phyloP scores from a whole-genome alignment of 1,284 basidiomycete species.

The Cryptococcus wingfieldii region DNA sequence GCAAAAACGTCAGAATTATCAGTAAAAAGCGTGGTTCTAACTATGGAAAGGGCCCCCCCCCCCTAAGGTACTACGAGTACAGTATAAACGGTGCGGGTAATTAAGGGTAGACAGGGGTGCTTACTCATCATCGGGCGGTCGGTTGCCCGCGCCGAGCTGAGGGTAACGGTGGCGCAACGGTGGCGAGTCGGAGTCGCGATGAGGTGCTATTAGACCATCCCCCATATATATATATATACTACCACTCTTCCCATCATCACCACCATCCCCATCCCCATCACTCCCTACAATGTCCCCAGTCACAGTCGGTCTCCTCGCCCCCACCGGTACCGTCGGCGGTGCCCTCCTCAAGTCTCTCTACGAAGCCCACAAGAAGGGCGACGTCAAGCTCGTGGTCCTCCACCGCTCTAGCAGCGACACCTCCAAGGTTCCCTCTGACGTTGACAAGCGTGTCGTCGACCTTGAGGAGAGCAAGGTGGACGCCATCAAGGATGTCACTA shows the following conservation, averaged over 20 bases:
- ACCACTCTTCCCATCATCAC: neutral
- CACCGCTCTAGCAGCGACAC: conserved; percentile 15
- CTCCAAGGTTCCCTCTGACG: conserved; percentile 13
- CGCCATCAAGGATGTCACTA: conserved; percentile 6
- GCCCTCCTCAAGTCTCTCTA: conserved; percentile 10
- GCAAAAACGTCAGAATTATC: too few relatives aligned
- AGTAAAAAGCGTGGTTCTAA: too few relatives aligned
- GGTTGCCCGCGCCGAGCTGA: too few relatives aligned
- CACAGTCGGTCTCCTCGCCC: conserved; percentile 15
- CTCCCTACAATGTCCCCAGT: neutral
- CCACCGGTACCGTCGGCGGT: conserved; percentile 17
- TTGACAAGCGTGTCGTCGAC: conserved; percentile 19
- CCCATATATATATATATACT: too few relatives aligned
- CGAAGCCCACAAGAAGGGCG: conserved; percentile 9
- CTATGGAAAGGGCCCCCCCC: too few relatives aligned
- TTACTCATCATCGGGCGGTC: too few relatives aligned
- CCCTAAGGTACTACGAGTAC: too few relatives aligned
- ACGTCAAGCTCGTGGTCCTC: conserved; percentile 19
- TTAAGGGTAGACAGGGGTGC: too few relatives aligned
- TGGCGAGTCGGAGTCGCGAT: too few relatives aligned
- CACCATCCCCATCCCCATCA: neutral
- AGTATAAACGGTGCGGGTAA: too few relatives aligned
- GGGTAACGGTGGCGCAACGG: too few relatives aligned
- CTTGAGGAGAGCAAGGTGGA: conserved; percentile 4
- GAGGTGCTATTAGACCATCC: too few relatives aligned